These are phyloP conservation scores for Microthlaspi erraticum DNA, from an alignment of 345 rosid genomes.

Conservation along the genomic window DNA sequence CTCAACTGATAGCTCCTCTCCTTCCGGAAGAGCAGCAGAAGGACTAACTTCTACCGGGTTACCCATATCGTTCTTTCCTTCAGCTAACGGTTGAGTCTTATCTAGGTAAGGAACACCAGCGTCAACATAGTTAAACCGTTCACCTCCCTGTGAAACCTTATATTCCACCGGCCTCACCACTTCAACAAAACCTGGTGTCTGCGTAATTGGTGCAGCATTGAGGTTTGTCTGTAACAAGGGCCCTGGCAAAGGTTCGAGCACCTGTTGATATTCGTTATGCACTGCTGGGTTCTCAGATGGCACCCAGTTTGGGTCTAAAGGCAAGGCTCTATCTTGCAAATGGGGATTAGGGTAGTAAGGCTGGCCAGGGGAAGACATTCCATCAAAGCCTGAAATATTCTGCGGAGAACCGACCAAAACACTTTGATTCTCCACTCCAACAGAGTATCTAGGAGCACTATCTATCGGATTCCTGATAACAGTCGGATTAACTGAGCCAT, in stretches of 20 bases:
- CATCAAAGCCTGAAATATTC: conserved; percentile 63
- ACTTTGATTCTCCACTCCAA: conserved; percentile 57
- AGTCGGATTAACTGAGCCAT: conserved; percentile 58
- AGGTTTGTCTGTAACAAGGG: conserved; percentile 39
- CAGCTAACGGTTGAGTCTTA: conserved; percentile 39
- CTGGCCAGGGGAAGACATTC: conserved; percentile 49
- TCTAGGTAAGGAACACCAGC: conserved; percentile 41
- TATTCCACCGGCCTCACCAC: conserved; percentile 48
- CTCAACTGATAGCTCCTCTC: conserved; percentile 53
- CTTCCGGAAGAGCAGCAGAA: conserved; percentile 47
- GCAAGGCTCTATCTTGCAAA: conserved; percentile 47
- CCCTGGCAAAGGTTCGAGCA: conserved; percentile 44
- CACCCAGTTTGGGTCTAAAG: conserved; percentile 45
- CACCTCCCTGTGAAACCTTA: conserved; percentile 45
- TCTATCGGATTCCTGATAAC: conserved; percentile 55
- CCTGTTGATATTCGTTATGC: conserved; percentile 42
- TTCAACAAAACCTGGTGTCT: conserved; percentile 40
- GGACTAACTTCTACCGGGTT: conserved; percentile 49
- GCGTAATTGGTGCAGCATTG: conserved; percentile 31
- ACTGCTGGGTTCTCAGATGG: conserved; percentile 45
- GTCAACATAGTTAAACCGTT: conserved; percentile 41
- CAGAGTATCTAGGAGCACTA: conserved; percentile 52
- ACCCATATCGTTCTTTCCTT: conserved; percentile 32
- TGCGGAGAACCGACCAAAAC: conserved; percentile 58
- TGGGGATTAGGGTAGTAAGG: conserved; percentile 47